phyloP scores from a whole-genome alignment of 805 yeast genomes.

The Ascoidea asiatica region DNA sequence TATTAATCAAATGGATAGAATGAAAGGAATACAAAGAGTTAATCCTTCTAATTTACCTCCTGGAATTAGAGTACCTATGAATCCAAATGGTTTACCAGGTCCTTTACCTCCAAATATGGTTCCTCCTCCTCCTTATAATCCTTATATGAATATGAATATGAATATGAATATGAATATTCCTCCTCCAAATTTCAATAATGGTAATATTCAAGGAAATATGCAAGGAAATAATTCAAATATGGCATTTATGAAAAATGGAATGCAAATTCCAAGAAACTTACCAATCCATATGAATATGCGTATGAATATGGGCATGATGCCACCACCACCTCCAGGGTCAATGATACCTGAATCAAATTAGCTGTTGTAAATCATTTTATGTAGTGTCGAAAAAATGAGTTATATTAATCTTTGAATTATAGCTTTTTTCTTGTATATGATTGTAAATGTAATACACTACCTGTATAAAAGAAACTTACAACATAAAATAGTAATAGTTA shows the following conservation, averaged over 20 bases:
- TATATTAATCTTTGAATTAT: too few species aligned
- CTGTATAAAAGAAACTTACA: too few species aligned
- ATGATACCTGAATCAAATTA: not conserved
- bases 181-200: not conserved
- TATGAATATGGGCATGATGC: too few species aligned
- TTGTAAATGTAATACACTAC: not conserved
- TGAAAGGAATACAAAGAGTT: not conserved
- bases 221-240: not conserved
- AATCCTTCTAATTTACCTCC: not conserved
- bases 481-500: too few species aligned
- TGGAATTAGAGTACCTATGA: not conserved
- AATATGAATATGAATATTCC: too few species aligned
- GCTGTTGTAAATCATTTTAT: too few species aligned
- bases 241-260: not conserved
- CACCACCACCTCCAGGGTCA: not conserved
- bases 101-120: not conserved
- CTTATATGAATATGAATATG: not conserved
- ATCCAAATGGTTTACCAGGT: too few species aligned
- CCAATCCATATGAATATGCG: not conserved
- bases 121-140: not conserved
- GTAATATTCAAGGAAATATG: not conserved
- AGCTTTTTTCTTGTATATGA: not conserved
- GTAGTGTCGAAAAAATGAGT: too few species aligned
- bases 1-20: not conserved
- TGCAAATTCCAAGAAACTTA: not conserved